Evolutionary conservation across 768 basidiomycete genomes (phyloP), one percentile per base, ranked within the genome.

Genomic region (Obba rivulosa): DNA sequence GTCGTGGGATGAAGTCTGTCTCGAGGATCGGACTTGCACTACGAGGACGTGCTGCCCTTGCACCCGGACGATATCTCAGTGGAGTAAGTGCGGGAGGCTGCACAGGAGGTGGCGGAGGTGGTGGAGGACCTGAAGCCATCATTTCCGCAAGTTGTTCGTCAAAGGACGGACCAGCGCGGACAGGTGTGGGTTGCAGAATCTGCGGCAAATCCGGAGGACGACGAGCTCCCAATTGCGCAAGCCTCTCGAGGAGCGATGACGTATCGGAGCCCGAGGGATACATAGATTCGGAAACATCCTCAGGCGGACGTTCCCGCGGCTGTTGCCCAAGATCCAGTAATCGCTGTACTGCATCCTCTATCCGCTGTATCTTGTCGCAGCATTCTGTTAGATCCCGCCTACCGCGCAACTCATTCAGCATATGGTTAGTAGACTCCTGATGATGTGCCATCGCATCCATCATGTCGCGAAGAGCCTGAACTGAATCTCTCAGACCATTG

Each of bases 101-200:
- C 41, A 74, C 68, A 14, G 76, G 68, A 13, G 66, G 65, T 7
- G 66, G 64, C 14, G 68, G 68, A 4, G 70, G 63, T 1, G 69
- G 62, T 18, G 67, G 64, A 14, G 71, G 66, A 8, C 68, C 70
- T 10, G 78, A 60, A n/a, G 75, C 73, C 22, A 87, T 56, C 28
- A 87, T 72, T 8, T 82, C 79, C 49, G 80, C 76, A 4, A 87
- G 62, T 45, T 79, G 76, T 43, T 83, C 75, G 8, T 78, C 77
- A 34, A 87, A 66, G 0, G 83, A 77, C 3, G 69, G 76, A 8
- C 76, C 77, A 23, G 71, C 50, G n/a, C 58, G 64, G 9, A 61
- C 55, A 5, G 72, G 73, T 4, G 72, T 61, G 4, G 79, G 72
- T 8, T 70, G 63, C 4, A 77, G 75, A n/a, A 78, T 65, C 0